Evolutionary conservation across 805 yeast species (phyloP), one percentile per base, ranked within the genome.

Genomic region (Yarrowia phangngaensis): DNA sequence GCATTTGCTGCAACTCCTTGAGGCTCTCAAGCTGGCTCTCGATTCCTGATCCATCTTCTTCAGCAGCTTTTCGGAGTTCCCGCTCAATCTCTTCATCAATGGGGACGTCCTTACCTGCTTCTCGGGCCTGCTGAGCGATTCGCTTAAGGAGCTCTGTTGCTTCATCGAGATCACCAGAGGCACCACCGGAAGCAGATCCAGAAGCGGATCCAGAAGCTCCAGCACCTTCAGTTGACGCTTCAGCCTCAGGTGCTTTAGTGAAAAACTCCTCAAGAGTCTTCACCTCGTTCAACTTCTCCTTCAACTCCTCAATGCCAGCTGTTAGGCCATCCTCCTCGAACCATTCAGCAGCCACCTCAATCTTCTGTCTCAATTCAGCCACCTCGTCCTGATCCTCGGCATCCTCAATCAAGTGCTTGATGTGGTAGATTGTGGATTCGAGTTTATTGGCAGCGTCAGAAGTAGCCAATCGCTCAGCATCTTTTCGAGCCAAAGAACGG

Each of bases 341-440:
- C 95, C 95, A 86, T 52, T 82, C 90, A 35, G 84, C 65, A 4
- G 82, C 75, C 5, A 67, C 53, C 0, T 56, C 51, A 1, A 67
- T 54, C 8, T 73, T 64, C 22, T 62, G 56, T 24, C 54, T 48
- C 20, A 76, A 53, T 28, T 70, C 66, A 7, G 77, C 76, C 0
- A 73, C 68, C 34, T 69, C 72, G 9, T 63, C 63, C 0, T 54
- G 51, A 6, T 72, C 72, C 19, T 73, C 76, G 27, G 75, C 73
- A 17, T 73, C 76, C 29, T 74, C 72, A 14, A 85, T 57, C 46
- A 68, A 71, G 8, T 75, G 70, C 51, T 95, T 77, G 22, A 85
- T 70, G 51, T 73, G 73, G 66, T 90, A 89, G 48, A 88, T 69
- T n/a, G 75, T 66, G 15, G 79, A 73, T 65, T 90, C 97, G 15